Base-by-base conservation (phyloP, 352 stramenopile species). In the Phytophthora fragariae region DNA sequence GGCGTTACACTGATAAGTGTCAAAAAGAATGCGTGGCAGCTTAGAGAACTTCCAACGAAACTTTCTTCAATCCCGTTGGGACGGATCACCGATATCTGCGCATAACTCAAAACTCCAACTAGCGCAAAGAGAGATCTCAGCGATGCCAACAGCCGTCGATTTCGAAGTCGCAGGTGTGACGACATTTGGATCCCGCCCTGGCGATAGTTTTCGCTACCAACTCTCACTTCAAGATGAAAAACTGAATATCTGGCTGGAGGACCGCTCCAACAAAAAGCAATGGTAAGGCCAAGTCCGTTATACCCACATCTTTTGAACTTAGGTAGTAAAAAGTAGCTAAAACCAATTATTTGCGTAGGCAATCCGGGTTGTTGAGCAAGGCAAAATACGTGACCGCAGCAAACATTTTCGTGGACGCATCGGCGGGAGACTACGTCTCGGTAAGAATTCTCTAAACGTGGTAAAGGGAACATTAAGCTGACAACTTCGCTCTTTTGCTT, bases 341-440 rank as follows among this genome's bases (percentile, higher is more conserved):
- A 31, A 19, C 1, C 17, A 14, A n/a, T 4, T 44, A 11, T 9
- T 41, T 27, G 2, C 35, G 24, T 31, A 76, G 68, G 69, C 62
- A 76, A 64, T 62, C 69, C 3, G 69, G 62, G 2, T 65, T 65
- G 64, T 9, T 77, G 19, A 62, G 12, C 35, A 77, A 69, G 57
- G 53, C 58, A 52, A 54, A 63, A 1, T 77, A 73, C 17, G 65
- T 77, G 35, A 73, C 64, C 0, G 14, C 37, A 15, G 46, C 70
- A 7, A 77, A 73, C 24, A 12, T 46, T 41, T 73, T 77, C 10
- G 65, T 69, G 17, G 65, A 77, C 57, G 64, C 70, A 19, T 47
- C 70, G 1, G 46, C 39, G 2, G 46, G 35, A 3, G 70, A 73
- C 52, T 76, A 76, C 27, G 27, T 64, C 21, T 65, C 53, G 63